These are phyloP conservation scores for Chaetomiaceae sp. DNA, from an alignment of 2,329 filamentous ascomycete genomes.

Conservation along the genomic window DNA sequence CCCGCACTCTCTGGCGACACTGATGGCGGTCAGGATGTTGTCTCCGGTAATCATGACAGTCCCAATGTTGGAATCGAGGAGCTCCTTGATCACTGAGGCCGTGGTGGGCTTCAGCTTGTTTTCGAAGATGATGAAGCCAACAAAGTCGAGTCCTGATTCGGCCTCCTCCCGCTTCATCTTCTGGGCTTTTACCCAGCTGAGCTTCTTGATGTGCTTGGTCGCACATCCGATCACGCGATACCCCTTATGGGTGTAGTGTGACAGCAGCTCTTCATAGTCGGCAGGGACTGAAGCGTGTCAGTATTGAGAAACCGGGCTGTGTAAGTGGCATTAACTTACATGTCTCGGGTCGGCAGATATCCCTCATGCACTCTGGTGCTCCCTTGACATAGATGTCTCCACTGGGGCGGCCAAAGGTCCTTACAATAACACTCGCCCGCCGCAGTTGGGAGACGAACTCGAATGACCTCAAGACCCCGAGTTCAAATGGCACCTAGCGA, in stretches of 20 bases:
- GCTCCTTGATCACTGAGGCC: constrained; percentile 72
- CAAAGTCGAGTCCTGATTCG: constrained; percentile 78
- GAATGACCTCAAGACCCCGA: constrained; percentile 86
- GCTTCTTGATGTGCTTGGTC: constrained; percentile 77
- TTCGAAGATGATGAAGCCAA: constrained; percentile 97
- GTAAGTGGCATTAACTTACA: constrained; percentile 48
- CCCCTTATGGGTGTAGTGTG: constrained; percentile 89
- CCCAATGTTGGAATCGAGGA: constrained; percentile 77
- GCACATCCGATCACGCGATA: constrained; percentile 96
- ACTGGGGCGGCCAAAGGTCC: constrained; percentile 78
- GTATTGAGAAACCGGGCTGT: background rate
- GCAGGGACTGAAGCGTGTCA: constrained; percentile 56
- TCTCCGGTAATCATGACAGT: constrained; percentile 97
- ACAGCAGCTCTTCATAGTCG: constrained; percentile 85
- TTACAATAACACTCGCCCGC: constrained; percentile 86
- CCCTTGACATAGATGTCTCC: constrained; percentile 93
- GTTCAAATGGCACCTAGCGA: constrained; percentile 62
- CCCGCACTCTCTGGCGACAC: constrained; percentile 85
- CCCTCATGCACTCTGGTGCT: constrained; percentile 91
- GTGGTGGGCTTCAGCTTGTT: constrained; percentile 95
- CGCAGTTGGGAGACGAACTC: constrained; percentile 93
- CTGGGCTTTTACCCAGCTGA: constrained; percentile 91
- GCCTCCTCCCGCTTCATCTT: constrained; percentile 87
- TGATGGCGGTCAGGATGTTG: constrained; percentile 95
- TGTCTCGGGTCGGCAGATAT: constrained; percentile 80